phyloP scores from a whole-genome alignment of 2,329 filamentous ascomycete genomes.

The Apiospora kogelbergensis region DNA sequence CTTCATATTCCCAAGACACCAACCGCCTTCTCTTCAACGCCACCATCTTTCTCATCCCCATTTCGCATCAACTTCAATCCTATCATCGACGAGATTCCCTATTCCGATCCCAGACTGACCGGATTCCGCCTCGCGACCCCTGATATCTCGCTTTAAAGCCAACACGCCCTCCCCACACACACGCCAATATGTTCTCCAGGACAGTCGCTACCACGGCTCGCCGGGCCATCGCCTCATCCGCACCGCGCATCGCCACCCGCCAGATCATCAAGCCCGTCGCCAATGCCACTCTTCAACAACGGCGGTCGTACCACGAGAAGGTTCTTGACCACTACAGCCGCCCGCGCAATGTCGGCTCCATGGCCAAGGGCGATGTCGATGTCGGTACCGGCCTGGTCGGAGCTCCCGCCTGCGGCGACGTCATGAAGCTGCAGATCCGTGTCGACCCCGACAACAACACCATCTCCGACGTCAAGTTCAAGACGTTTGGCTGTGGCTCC shows the following conservation, averaged over 20 bases:
- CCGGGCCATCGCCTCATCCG: conserved; percentile 42
- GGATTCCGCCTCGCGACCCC: conserved; percentile 4
- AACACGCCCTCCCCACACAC: background rate
- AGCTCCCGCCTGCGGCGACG: conserved; percentile 87
- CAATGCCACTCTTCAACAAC: conserved; percentile 33
- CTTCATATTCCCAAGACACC: conserved; percentile 8
- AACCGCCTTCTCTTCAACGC: background rate
- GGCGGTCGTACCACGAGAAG: conserved; percentile 54
- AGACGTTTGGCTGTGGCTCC: conserved; percentile 78
- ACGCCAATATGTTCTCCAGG: conserved; percentile 19
- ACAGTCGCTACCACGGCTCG: conserved; percentile 31
- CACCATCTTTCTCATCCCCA: background rate
- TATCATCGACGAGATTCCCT: conserved; percentile 19
- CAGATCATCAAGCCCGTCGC: conserved; percentile 42
- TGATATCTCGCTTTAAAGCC: conserved; percentile 17
- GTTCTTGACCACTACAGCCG: conserved; percentile 81
- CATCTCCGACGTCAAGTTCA: conserved; percentile 80
- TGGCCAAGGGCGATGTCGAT: conserved; percentile 69
- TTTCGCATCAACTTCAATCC: conserved; percentile 3
- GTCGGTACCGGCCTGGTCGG: conserved; percentile 79
- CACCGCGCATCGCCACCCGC: conserved; percentile 38
- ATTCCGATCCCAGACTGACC: conserved; percentile 31
- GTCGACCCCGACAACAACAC: conserved; percentile 73
- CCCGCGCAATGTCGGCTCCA: conserved; percentile 76
- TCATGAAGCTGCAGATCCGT: conserved; percentile 91